phyloP scores from a whole-genome alignment of 345 rosid genomes.

The Rhodomyrtus tomentosa region DNA sequence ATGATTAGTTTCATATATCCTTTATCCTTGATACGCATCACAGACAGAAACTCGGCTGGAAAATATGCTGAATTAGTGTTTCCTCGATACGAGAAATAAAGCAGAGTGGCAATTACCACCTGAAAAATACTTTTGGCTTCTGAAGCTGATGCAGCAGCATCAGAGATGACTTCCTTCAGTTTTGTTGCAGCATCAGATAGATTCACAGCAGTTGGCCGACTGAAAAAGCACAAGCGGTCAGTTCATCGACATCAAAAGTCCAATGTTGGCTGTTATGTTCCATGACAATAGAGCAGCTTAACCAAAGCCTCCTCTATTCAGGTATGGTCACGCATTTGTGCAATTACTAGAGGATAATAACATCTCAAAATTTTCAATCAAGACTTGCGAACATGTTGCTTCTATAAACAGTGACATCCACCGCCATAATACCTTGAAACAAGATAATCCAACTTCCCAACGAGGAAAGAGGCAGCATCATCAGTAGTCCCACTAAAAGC shows the following conservation, averaged over 20 bases:
- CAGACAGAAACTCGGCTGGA: not conserved
- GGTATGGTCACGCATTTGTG: not conserved
- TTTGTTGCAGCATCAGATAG: conserved; percentile 85
- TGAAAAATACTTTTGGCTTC: conserved; percentile 39
- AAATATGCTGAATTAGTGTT: not conserved
- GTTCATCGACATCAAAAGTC: not conserved
- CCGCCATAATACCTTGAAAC: conserved; percentile 54
- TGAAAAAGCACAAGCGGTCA: conserved; percentile 11
- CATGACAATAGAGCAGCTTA: not conserved
- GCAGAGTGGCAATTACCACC: conserved; percentile 17
- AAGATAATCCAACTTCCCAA: conserved; percentile 54
- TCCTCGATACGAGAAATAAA: not conserved
- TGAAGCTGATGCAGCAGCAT: conserved; percentile 25
- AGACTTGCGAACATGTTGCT: not conserved
- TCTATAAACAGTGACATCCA: not conserved
- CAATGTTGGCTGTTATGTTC: not conserved
- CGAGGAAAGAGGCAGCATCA: conserved; percentile 50
- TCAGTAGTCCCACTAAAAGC: conserved; percentile 37
- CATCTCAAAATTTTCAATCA: not conserved
- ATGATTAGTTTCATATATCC: not conserved
- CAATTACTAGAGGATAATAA: not conserved
- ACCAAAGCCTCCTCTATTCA: not conserved
- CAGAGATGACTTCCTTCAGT: conserved; percentile 47
- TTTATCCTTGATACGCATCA: not conserved
- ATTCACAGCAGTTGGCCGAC: conserved; percentile 90